Evolutionary conservation across 2,329 filamentous ascomycete genomes (phyloP).

Genomic region (Thelonectria olida): DNA sequence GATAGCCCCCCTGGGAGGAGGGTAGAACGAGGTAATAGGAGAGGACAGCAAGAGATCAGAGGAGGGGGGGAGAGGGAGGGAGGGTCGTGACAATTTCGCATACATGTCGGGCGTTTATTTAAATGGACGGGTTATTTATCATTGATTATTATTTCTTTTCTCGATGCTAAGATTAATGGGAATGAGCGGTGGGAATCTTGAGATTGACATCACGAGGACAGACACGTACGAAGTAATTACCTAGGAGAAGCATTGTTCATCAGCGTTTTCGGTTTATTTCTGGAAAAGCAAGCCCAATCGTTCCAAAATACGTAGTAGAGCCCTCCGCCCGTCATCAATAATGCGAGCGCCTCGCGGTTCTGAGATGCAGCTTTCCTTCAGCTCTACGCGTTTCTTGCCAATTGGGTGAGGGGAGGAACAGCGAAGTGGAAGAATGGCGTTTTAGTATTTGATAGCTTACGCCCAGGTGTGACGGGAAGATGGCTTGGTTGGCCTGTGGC

Average conservation of each 20-base stretch:
- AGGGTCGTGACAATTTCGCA: conserved; percentile 17
- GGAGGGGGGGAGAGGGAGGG: background rate
- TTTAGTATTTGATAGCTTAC: background rate
- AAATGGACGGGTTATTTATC: conserved; percentile 14
- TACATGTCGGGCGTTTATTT: background rate
- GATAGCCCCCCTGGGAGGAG: background rate
- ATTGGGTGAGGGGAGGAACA: background rate
- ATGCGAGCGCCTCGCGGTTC: conserved; percentile 8
- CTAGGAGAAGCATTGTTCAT: too few relatives aligned
- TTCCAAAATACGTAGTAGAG: too few relatives aligned
- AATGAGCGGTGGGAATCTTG: background rate
- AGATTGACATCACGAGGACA: background rate
- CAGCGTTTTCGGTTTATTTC: background rate
- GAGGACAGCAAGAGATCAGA: too few relatives aligned
- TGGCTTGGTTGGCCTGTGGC: conserved; percentile 12
- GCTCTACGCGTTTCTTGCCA: background rate
- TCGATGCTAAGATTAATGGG: background rate
- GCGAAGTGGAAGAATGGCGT: background rate
- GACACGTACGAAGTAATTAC: too few relatives aligned
- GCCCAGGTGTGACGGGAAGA: conserved; percentile 10
- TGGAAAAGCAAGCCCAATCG: conserved; percentile 2
- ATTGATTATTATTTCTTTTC: background rate
- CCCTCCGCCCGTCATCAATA: conserved; percentile 3
- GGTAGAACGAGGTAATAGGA: too few relatives aligned
- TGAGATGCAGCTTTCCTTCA: conserved; percentile 9